Evolutionary conservation across 768 basidiomycete genomes (phyloP), one percentile per base, ranked within the genome.

Genomic region (Trametes cinnabarina): DNA sequence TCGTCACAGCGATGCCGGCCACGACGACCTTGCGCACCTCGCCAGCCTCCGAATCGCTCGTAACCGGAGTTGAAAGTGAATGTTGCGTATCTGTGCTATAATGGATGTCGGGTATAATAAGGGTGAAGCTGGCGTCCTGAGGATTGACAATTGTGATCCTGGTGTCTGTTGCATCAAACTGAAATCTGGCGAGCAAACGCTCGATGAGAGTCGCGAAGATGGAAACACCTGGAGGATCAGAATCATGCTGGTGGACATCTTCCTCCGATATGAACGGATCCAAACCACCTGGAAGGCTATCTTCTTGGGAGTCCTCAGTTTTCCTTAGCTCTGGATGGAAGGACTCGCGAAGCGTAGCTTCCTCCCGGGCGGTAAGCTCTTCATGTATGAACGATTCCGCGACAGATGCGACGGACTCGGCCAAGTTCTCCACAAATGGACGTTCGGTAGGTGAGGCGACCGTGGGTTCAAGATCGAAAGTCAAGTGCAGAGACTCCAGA

Each of bases 381-480:
- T 91, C 81, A 46, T 94, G 88, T 23, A 96, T 77, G 72, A 98
- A 98, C 3, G 87, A 85, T 63, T 92, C 87, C 1, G 94, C 91
- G 14, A 88, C 83, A n/a, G 86, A 87, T 25, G 81, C 81, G n/a
- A 93, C 86, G 22, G 94, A 94, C 44, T 86, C 83, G 4, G 90
- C 76, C 14, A 95, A 78, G 67, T 86, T 81, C 37, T 60, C 47
- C 65, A 65, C 17, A 67, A 39, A 41, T 51, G 58, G 66, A 17
- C 63, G 60, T 40, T 35, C 25, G 5, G 57, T 54, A 20, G 46
- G 57, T 47, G 44, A 64, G 47, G 65, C 40, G 46, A 66, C 64
- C 44, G 55, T 70, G 19, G 63, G 67, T 44, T 30, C 69, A 51
- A 84, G 74, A 65, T 82, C 77, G 66, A 89, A 82, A n/a, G 79